Conservation (phyloP, 495 filamentous ascomycete species). For the Annulohypoxylon bovei region DNA sequence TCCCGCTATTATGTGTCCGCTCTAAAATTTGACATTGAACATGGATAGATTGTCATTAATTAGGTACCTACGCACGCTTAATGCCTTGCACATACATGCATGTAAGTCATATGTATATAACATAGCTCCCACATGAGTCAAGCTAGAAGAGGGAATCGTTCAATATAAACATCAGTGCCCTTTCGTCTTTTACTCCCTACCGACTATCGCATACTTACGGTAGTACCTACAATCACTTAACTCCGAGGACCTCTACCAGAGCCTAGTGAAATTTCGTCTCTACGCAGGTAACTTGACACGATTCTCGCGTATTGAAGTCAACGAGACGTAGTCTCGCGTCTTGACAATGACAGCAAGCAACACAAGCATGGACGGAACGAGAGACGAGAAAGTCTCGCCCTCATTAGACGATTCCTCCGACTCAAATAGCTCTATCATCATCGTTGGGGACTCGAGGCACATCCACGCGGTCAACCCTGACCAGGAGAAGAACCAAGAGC, state of each 20-base stretch:
- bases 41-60: not conserved
- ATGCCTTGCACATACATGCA: not conserved
- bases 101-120: not conserved
- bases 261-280: not conserved
- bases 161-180: not conserved
- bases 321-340: conserved; percentile 3
- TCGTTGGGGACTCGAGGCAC: conserved; percentile 2
- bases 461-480: conserved; percentile 12
- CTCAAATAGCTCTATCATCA: conserved; percentile 5
- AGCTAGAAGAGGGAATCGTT: no score
- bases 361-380: conserved; percentile 47
- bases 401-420: conserved; percentile 19
- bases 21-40: not conserved
- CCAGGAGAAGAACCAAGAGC: conserved; percentile 38
- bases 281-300: not conserved
- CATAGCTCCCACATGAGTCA: not conserved
- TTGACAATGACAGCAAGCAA: conserved; percentile 47
- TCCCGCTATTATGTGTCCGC: no score
- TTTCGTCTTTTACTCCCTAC: not conserved
- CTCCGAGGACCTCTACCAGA: no score
- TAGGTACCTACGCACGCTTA: not conserved
- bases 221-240: not conserved
- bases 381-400: conserved; percentile 34
- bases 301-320: not conserved
- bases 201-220: no score